phyloP scores from a whole-genome alignment of 306 rosid genomes.

The Vachellia pachyceras region DNA sequence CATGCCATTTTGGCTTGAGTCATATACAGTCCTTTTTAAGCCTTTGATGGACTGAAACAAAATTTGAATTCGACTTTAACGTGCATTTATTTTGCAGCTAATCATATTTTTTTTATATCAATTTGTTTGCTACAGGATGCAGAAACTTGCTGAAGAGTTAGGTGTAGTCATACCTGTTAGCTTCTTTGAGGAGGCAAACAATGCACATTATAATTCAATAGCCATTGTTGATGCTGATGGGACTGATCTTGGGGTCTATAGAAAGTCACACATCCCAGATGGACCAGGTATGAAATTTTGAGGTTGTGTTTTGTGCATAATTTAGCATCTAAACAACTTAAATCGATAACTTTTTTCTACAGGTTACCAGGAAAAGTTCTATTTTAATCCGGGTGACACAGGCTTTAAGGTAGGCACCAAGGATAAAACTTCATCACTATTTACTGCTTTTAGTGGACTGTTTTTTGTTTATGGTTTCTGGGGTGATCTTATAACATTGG shows the following conservation, averaged over 20 bases:
- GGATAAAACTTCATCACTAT: constrained; percentile 16
- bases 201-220: constrained; percentile 91
- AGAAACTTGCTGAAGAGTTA: constrained; percentile 83
- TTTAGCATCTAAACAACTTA: constrained; percentile 2
- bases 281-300: constrained; percentile 72
- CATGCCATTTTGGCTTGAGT: constrained; percentile 28
- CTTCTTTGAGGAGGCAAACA: constrained; percentile 96
- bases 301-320: neutral
- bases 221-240: constrained; percentile 96
- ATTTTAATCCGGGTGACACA: constrained; percentile 96
- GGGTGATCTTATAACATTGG: constrained; percentile 37
- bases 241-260: constrained; percentile 89
- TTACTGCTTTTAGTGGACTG: constrained; percentile 23
- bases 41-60: constrained; percentile 22
- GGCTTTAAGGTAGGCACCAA: constrained; percentile 82
- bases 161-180: constrained; percentile 91
- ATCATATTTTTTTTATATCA: constrained; percentile 32
- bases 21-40: constrained; percentile 8
- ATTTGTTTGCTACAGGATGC: constrained; percentile 72
- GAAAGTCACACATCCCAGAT: constrained; percentile 97
- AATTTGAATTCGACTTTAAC: constrained; percentile 25
- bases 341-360: constrained; percentile 33
- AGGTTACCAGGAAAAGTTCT: constrained; percentile 98
- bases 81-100: constrained; percentile 24
- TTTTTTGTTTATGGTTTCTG: constrained; percentile 22